These are phyloP conservation scores for Ustilago hordei DNA, from an alignment of 1,284 basidiomycete species.

Conservation along the genomic window DNA sequence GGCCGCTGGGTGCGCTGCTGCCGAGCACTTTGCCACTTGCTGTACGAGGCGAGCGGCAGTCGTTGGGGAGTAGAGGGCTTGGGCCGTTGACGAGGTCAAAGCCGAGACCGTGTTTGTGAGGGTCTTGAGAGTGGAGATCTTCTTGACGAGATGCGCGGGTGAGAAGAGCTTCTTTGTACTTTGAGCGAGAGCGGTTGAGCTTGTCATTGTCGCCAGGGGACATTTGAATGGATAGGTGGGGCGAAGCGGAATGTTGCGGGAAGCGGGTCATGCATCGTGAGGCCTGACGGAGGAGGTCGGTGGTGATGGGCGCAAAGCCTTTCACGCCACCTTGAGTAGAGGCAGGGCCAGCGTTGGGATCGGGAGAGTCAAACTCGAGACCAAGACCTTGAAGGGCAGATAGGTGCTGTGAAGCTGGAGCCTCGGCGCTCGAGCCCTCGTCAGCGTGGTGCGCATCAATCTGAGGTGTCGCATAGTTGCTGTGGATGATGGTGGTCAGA, in stretches of 20 bases:
- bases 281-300: conserved; percentile 33
- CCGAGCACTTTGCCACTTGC: conserved; percentile 31
- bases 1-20: conserved; percentile 15
- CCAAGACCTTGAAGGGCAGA: conserved; percentile 28
- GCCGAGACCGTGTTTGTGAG: conserved; percentile 12
- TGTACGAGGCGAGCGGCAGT: conserved; percentile 43
- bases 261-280: conserved; percentile 20
- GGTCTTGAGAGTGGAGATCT: neutral
- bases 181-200: conserved; percentile 12
- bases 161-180: conserved; percentile 30
- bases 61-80: conserved; percentile 42
- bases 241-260: conserved; percentile 18
- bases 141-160: conserved; percentile 18
- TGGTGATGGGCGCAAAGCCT: conserved; percentile 37
- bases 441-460: conserved; percentile 1
- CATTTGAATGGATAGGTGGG: conserved; percentile 50
- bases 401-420: neutral
- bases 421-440: neutral
- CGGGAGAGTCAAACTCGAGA: conserved; percentile 24
- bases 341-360: neutral
- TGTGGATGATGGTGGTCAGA: conserved; percentile 38
- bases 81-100: conserved; percentile 24
- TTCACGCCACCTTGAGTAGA: conserved; percentile 3
- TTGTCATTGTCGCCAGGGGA: conserved; percentile 20
- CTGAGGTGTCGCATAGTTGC: conserved; percentile 24